Percentiles rank a stretch among this genome's conserved stretches.
Conservation (phyloP, 306 rosid species). For the Trichosanthes truncata region DNA sequence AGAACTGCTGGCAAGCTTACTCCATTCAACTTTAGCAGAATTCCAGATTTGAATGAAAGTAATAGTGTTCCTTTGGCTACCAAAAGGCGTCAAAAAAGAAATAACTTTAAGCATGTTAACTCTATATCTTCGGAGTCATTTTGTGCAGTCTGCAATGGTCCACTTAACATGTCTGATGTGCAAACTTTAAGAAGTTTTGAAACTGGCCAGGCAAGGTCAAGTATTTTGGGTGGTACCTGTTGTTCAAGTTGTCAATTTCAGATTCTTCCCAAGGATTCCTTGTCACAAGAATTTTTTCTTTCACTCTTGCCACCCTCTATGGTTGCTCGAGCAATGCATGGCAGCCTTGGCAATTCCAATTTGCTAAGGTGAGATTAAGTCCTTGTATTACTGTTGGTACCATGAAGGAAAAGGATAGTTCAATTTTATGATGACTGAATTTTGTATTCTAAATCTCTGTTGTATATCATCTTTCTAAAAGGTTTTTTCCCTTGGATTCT, state of each 20-base stretch:
- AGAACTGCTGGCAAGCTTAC: constrained; percentile 93
- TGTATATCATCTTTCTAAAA: background rate
- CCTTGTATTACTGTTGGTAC: background rate
- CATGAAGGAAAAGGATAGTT: background rate
- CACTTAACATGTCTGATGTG: constrained; percentile 60
- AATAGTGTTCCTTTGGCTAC: constrained; percentile 62
- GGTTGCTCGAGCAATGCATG: constrained; percentile 41
- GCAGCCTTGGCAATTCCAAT: constrained; percentile 22
- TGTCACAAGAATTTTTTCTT: constrained; percentile 34
- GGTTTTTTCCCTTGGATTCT: background rate
- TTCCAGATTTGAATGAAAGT: constrained; percentile 57
- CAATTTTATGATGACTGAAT: background rate
- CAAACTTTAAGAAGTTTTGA: constrained; percentile 26
- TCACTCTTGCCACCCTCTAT: constrained; percentile 41
- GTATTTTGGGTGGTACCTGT: constrained; percentile 32
- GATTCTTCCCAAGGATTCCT: constrained; percentile 65
- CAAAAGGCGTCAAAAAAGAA: constrained; percentile 80
- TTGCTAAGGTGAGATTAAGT: constrained; percentile 45
- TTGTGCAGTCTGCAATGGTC: constrained; percentile 70
- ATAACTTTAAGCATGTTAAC: constrained; percentile 55
- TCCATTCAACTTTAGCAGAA: constrained; percentile 82
- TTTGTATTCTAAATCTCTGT: background rate
- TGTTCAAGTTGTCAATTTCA: constrained; percentile 83
- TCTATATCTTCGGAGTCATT: constrained; percentile 70
- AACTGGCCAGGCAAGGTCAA: constrained; percentile 18